phyloP scores from a whole-genome alignment of 2,329 filamentous ascomycete genomes.

The Grosmannia penicillata region DNA sequence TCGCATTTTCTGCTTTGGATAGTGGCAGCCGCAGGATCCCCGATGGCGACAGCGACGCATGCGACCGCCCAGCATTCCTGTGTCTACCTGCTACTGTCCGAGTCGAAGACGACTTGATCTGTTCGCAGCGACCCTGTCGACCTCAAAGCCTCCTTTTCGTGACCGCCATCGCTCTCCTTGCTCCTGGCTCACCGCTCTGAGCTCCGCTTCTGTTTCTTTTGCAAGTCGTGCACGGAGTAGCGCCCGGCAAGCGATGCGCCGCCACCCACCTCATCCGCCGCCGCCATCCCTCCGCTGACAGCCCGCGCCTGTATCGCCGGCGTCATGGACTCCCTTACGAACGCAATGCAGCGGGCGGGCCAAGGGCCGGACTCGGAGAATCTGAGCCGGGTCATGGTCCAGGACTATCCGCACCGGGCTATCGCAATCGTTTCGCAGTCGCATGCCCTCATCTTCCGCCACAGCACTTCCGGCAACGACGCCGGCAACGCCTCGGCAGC shows the following conservation, averaged over 20 bases:
- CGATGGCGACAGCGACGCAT: background rate
- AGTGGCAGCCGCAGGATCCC: background rate
- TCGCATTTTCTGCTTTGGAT: background rate
- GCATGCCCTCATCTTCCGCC: conserved; percentile 72
- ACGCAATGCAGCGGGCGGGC: conserved; percentile 26
- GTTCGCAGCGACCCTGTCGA: too few relatives aligned
- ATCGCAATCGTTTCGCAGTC: conserved; percentile 71
- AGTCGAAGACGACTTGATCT: background rate
- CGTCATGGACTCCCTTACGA: conserved; percentile 31
- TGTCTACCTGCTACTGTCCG: background rate
- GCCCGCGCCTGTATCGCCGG: background rate
- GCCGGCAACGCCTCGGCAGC: conserved; percentile 35
- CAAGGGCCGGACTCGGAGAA: conserved; percentile 36
- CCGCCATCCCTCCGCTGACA: background rate
- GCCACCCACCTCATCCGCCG: background rate
- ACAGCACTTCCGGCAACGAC: conserved; percentile 53
- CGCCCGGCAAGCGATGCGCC: background rate
- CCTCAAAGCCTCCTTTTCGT: too few relatives aligned
- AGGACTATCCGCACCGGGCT: conserved; percentile 73
- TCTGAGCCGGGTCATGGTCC: conserved; percentile 67
- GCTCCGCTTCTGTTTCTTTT: too few relatives aligned
- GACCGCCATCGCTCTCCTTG: too few relatives aligned
- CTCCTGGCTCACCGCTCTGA: too few relatives aligned
- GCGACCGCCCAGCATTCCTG: background rate
- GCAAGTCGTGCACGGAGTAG: background rate